Base-by-base conservation (phyloP, 2,329 filamentous ascomycete genomes). In the Aspergillus novoparasiticus region DNA sequence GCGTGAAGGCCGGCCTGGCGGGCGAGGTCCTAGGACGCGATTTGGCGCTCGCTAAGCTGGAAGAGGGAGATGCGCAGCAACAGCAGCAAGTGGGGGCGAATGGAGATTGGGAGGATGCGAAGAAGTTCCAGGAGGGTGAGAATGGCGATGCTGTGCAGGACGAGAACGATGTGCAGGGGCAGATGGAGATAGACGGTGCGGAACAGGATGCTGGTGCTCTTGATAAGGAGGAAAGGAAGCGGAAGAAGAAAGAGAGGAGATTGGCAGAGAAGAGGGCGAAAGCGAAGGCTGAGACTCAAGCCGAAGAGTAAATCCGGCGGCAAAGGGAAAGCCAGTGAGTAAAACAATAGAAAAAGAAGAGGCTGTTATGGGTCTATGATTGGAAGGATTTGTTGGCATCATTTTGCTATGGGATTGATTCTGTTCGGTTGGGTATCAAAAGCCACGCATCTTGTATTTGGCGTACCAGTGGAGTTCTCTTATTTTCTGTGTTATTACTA, bases 151-250 rank as follows among this genome's bases (percentile, higher is more conserved):
- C 32, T 56, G 82, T 80, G 53, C 75, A 78, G 45, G 72, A 70
- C 64, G 60, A 80, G 79, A 72, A 73, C 72, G 50, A 72, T 72
- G 65, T 74, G 76, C 76, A 73, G 11, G 68, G 72, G 50, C 73
- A 75, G 46, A 76, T 76, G 61, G 75, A 73, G 34, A 72, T 76
- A 36, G 75, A 78, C 65, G 80, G 78, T 55, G 69, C 77, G 23
- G 76, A 81, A 43, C 75, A 79, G 58, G 80, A 78, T 36, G 71
- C 74, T 28, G 72, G 76, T 56, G 75, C 69, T 55, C 66, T 80
- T 56, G 82, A 85, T 65, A 84, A 84, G 72, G 84, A 84, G 66
- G 82, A 83, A 60, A 79, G 84, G 65, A 87, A 84, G 75, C 79
- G 78, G 67, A 80, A 78, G 63, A 88, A 88, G 81, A 86, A 85